Evolutionary conservation across 2,329 filamentous ascomycete genomes (phyloP).

Genomic region (Trichoderma citrinoviride): DNA sequence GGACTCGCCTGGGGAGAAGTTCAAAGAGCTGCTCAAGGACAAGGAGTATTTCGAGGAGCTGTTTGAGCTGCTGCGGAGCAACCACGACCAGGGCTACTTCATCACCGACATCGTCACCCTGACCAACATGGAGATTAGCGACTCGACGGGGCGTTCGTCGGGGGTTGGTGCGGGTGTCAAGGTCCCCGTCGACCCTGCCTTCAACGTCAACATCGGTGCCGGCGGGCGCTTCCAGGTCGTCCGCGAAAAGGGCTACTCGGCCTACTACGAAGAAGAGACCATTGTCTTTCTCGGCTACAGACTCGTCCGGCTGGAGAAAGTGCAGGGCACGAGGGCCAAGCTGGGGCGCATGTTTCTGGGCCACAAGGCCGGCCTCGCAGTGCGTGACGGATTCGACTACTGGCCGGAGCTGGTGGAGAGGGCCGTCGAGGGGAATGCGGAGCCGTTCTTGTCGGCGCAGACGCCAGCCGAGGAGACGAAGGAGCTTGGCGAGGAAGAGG

Average conservation of each 20-base stretch:
- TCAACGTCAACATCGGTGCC: slow-evolving; percentile 25
- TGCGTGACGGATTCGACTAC: slow-evolving; percentile 30
- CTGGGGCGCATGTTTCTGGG: slow-evolving; percentile 44
- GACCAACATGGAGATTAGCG: slow-evolving; percentile 28
- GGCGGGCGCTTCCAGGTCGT: slow-evolving; percentile 25
- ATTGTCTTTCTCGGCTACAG: slow-evolving; percentile 33
- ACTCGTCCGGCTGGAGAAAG: slow-evolving; percentile 31
- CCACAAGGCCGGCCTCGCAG: slow-evolving; percentile 37
- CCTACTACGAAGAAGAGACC: slow-evolving; percentile 30
- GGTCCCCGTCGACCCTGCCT: slow-evolving; percentile 25
- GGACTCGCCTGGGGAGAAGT: slow-evolving; percentile 33
- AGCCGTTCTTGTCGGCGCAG: slow-evolving; percentile 25
- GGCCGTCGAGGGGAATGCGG: slow-evolving; percentile 28
- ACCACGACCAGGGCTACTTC: slow-evolving; percentile 30
- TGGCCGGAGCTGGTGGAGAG: slow-evolving; percentile 30
- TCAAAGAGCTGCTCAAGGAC: slow-evolving; percentile 31
- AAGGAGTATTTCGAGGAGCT: slow-evolving; percentile 32
- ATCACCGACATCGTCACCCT: slow-evolving; percentile 32
- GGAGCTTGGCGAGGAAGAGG: slow-evolving; percentile 12
- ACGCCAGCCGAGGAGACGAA: slow-evolving; percentile 12
- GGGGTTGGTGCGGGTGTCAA: slow-evolving; percentile 24
- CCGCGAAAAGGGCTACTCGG: slow-evolving; percentile 28
- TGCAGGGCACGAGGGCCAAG: slow-evolving; percentile 29
- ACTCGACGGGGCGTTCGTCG: slow-evolving; percentile 16
- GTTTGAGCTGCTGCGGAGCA: slow-evolving; percentile 28